Percentiles rank a stretch among this genome's conserved stretches.
These are phyloP conservation scores for Lentinula edodes DNA, from an alignment of 768 basidiomycete species.

Conservation along the genomic window DNA sequence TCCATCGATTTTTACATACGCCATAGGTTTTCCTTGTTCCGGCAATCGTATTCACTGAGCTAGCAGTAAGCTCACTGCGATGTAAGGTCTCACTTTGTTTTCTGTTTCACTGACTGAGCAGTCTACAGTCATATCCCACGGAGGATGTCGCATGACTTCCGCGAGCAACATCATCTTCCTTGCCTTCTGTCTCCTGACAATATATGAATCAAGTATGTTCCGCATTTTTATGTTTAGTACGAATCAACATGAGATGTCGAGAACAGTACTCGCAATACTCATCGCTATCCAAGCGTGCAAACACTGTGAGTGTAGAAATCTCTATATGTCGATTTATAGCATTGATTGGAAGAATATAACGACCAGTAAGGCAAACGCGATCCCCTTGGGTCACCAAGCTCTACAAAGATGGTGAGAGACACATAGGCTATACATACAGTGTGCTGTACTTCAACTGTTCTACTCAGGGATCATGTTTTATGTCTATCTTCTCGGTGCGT, in stretches of 20 bases:
- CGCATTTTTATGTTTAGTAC: background rate
- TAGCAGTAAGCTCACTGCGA: background rate
- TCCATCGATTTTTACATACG: background rate
- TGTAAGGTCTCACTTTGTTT: background rate
- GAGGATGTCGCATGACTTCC: background rate
- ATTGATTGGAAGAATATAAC: background rate
- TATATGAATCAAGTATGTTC: background rate
- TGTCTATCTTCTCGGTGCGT: conserved; percentile 30
- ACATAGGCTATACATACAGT: background rate
- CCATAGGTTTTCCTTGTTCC: background rate
- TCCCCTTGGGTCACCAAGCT: conserved; percentile 31
- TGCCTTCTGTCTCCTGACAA: background rate
- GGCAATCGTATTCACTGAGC: background rate
- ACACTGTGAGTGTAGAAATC: conserved; percentile 24
- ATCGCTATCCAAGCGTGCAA: conserved; percentile 31
- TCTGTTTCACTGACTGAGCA: background rate
- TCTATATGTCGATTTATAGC: background rate
- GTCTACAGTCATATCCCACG: background rate
- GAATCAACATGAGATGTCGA: background rate
- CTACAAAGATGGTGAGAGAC: conserved; percentile 32
- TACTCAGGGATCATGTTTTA: conserved; percentile 33
- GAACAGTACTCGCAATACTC: conserved; percentile 18
- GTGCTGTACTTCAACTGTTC: background rate
- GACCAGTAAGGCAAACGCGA: conserved; percentile 26
- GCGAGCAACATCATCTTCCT: background rate